Conservation (phyloP, 2,329 filamentous ascomycete species). For the Venturia effusa region DNA sequence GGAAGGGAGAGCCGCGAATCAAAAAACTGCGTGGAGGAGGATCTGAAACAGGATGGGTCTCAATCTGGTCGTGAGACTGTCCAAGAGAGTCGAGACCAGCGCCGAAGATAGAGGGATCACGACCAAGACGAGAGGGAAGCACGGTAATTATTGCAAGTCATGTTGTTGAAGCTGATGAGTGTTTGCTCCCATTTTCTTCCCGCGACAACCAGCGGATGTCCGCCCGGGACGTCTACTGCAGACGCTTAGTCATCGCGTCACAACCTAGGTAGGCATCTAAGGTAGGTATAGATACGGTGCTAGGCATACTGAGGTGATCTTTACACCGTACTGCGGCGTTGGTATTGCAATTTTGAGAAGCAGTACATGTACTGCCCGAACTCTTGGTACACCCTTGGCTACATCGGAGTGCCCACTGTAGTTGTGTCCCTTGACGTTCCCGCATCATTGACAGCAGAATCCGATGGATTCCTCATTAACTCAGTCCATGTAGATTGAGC, state of each 20-base stretch:
- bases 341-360: no score
- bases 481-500: neutral
- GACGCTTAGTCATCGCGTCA: neutral
- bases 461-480: neutral
- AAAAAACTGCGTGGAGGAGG: neutral
- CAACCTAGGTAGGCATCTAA: no score
- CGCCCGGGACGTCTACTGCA: no score
- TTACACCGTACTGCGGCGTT: no score
- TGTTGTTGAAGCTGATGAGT: neutral
- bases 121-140: neutral
- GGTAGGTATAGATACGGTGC: no score
- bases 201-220: no score
- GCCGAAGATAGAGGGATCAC: neutral
- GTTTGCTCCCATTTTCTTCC: no score
- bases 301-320: no score
- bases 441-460: neutral
- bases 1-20: neutral
- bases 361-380: neutral
- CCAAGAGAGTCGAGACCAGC: neutral
- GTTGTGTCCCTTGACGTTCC: neutral
- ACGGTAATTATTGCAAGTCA: neutral
- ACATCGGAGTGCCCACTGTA: neutral
- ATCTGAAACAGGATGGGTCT: neutral
- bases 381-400: neutral
- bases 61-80: no score